Percentiles rank a stretch among this genome's conserved stretches.
phyloP scores from a whole-genome alignment of 768 basidiomycete species.

The Mycena venus region DNA sequence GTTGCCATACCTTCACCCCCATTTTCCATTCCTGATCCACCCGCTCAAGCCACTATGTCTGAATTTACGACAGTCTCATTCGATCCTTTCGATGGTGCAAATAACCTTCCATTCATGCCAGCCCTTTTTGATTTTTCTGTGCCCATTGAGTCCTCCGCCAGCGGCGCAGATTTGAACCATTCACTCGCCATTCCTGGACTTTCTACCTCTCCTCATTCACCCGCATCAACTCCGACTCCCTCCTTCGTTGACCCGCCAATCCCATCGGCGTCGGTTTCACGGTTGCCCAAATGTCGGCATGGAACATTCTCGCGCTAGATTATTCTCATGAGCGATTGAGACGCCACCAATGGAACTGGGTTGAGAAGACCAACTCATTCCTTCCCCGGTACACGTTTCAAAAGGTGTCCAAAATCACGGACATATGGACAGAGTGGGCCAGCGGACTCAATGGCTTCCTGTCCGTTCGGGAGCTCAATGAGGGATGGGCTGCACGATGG shows the following conservation, averaged over 20 bases:
- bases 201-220: too few species aligned
- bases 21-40: too few species aligned
- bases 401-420: background rate
- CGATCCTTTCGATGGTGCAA: too few species aligned
- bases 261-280: background rate
- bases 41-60: too few species aligned
- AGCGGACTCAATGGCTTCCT: constrained; percentile 8
- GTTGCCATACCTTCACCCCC: too few species aligned
- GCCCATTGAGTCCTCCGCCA: too few species aligned
- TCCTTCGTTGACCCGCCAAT: background rate
- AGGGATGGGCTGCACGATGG: constrained; percentile 7
- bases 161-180: too few species aligned
- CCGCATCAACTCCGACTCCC: background rate
- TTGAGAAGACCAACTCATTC: background rate
- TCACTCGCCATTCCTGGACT: too few species aligned
- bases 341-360: constrained; percentile 7
- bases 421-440: constrained; percentile 14
- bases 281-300: background rate
- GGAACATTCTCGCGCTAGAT: background rate
- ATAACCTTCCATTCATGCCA: too few species aligned
- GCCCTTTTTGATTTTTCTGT: too few species aligned
- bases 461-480: constrained; percentile 6
- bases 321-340: background rate
- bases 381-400: constrained; percentile 3
- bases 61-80: too few species aligned